Percentiles rank a stretch among this genome's conserved stretches.
Conservation (phyloP, 768 basidiomycete genomes). For the Gloeophyllum trabeum region DNA sequence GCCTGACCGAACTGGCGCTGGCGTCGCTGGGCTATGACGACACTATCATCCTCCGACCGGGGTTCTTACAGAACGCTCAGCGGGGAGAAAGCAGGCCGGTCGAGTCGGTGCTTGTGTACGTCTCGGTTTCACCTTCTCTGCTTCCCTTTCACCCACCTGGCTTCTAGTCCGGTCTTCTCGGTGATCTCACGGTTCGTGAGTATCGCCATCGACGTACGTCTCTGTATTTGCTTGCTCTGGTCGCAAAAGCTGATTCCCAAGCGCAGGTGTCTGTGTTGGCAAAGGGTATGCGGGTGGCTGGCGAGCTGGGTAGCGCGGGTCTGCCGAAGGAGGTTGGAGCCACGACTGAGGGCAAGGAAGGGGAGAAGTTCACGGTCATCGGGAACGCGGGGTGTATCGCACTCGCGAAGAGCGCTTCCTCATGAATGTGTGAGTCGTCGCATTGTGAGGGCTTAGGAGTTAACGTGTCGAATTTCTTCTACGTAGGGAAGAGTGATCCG, state of each 20-base stretch:
- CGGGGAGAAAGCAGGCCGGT: slow-evolving; percentile 25
- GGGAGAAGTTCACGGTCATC: slow-evolving; percentile 39
- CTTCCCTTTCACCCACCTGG: not conserved
- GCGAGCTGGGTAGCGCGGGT: slow-evolving; percentile 36
- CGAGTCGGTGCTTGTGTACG: slow-evolving; percentile 35
- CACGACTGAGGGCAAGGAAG: slow-evolving; percentile 24
- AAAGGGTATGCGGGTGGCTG: slow-evolving; percentile 41
- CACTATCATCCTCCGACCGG: slow-evolving; percentile 62
- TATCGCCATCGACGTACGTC: slow-evolving; percentile 1
- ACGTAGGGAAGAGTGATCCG: no score
- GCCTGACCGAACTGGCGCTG: slow-evolving; percentile 58
- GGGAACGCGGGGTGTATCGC: slow-evolving; percentile 20
- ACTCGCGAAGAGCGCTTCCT: slow-evolving; percentile 1
- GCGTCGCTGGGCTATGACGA: slow-evolving; percentile 61
- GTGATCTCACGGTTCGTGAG: not conserved
- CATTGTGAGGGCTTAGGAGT: no score
- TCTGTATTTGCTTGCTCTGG: not conserved
- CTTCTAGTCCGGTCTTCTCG: not conserved
- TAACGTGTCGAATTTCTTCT: no score
- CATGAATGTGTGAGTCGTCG: no score
- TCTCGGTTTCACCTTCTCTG: not conserved
- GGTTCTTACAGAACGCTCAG: slow-evolving; percentile 33
- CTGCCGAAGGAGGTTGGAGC: slow-evolving; percentile 35
- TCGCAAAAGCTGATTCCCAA: not conserved
- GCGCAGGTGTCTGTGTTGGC: slow-evolving; percentile 39